A percentile compares a stretch with the other conserved stretches of the same genome.
These are phyloP conservation scores for Arctostaphylos glauca DNA, from an alignment of 148 eudicot genomes.

Conservation along the genomic window DNA sequence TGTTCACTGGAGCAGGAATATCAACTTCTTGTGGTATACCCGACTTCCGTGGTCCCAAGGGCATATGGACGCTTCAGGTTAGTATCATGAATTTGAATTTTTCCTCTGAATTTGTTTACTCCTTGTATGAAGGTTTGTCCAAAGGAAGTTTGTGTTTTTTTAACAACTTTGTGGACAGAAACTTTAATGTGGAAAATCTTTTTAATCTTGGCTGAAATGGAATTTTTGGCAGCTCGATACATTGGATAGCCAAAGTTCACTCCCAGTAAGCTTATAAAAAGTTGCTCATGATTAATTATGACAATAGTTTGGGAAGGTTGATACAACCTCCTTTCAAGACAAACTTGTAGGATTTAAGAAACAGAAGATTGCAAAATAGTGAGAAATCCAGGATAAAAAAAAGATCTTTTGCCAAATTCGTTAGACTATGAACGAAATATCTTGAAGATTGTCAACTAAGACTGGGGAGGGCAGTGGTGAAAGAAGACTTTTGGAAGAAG, in stretches of 20 bases:
- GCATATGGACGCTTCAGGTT: slow-evolving; percentile 99
- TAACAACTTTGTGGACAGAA: neutral
- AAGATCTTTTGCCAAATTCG: neutral
- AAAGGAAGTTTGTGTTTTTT: neutral
- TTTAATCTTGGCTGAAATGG: neutral
- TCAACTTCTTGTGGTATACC: slow-evolving; percentile 98
- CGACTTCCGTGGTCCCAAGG: slow-evolving; percentile 97
- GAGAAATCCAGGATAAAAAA: neutral
- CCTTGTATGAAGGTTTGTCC: neutral
- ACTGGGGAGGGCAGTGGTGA: slow-evolving; percentile 1
- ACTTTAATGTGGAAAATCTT: neutral
- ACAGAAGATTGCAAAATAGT: neutral
- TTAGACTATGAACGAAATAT: neutral
- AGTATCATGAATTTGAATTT: neutral
- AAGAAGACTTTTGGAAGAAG: neutral
- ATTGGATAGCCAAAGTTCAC: neutral
- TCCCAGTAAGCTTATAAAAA: neutral
- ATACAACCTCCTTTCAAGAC: neutral
- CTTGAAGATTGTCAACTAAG: neutral
- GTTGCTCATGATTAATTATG: neutral
- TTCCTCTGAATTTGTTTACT: neutral
- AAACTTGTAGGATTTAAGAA: neutral
- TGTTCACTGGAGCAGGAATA: slow-evolving; percentile 96
- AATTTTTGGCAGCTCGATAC: neutral
- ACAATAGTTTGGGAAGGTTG: neutral